These are phyloP conservation scores for Triangularia verruculosa DNA, from an alignment of 2,329 filamentous ascomycete genomes.

Conservation along the genomic window DNA sequence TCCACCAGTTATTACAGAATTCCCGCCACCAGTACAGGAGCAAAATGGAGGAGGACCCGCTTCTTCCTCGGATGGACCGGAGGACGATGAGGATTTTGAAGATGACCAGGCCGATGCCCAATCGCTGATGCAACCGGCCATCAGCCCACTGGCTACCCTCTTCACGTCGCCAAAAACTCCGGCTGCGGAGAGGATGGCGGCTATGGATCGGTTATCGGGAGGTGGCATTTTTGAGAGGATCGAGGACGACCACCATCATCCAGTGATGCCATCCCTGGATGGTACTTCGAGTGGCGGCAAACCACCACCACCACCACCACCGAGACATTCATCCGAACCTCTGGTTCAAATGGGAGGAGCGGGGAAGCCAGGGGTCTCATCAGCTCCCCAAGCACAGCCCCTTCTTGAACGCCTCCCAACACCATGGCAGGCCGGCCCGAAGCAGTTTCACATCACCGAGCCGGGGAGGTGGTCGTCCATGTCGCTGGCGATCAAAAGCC, in stretches of 20 bases:
- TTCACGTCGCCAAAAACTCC: conserved; percentile 54
- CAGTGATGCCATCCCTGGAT: neutral
- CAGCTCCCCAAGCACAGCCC: neutral
- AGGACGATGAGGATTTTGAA: conserved; percentile 38
- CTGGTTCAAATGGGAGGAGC: neutral
- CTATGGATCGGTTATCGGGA: conserved; percentile 44
- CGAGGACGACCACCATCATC: conserved; percentile 5
- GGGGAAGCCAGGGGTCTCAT: conserved; percentile 18
- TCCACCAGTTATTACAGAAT: neutral
- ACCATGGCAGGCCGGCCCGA: conserved; percentile 44
- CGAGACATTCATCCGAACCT: neutral
- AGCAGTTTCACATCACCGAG: conserved; percentile 35
- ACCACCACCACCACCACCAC: neutral
- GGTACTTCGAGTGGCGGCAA: neutral
- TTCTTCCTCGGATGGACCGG: conserved; percentile 16
- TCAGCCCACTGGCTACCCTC: conserved; percentile 55
- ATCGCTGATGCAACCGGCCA: conserved; percentile 57
- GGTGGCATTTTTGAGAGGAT: conserved; percentile 33
- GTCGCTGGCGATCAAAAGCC: conserved; percentile 44
- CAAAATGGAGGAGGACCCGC: conserved; percentile 13
- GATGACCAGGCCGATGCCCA: conserved; percentile 55
- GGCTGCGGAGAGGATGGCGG: conserved; percentile 56
- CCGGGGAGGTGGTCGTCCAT: conserved; percentile 37
- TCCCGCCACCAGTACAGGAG: conserved; percentile 15
- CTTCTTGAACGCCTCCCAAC: conserved; percentile 26